Conservation (phyloP, 768 basidiomycete species). For the Neoboletus subvelutipes region DNA sequence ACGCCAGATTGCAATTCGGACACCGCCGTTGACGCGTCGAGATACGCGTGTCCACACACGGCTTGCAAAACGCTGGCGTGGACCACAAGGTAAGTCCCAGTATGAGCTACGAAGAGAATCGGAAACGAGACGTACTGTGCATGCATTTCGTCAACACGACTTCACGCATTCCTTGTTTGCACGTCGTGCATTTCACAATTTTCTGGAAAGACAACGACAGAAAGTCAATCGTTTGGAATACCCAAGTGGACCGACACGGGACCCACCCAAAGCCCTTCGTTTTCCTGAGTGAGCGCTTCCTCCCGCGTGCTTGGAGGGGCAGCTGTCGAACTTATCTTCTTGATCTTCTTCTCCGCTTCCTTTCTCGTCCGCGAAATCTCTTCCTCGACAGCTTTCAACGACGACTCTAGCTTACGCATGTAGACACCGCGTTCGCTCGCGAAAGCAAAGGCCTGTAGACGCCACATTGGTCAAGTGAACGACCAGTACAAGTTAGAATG, state of each 20-base stretch:
- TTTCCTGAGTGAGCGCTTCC: slow-evolving; percentile 45
- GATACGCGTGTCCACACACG: slow-evolving; percentile 84
- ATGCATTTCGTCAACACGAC: slow-evolving; percentile 86
- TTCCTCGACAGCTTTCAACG: slow-evolving; percentile 40
- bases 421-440: slow-evolving; percentile 33
- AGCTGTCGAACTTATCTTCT: slow-evolving; percentile 36
- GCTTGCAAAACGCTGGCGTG: slow-evolving; percentile 73
- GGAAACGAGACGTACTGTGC: slow-evolving; percentile 65
- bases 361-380: slow-evolving; percentile 45
- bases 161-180: slow-evolving; percentile 72
- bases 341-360: slow-evolving; percentile 54
- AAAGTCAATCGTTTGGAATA: not conserved
- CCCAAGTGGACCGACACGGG: not conserved
- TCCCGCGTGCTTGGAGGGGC: slow-evolving; percentile 32
- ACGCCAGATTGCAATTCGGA: slow-evolving; percentile 80
- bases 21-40: slow-evolving; percentile 91
- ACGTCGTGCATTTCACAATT: slow-evolving; percentile 87
- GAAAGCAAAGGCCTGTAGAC: slow-evolving; percentile 27
- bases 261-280: slow-evolving; percentile 60
- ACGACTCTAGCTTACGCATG: slow-evolving; percentile 23
- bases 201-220: slow-evolving; percentile 41
- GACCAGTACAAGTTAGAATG: not conserved
- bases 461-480: not conserved
- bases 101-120: not conserved
- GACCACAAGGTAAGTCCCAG: not conserved